Base-by-base conservation (phyloP, 306 rosid species). In the Prinsepia uniflora region DNA sequence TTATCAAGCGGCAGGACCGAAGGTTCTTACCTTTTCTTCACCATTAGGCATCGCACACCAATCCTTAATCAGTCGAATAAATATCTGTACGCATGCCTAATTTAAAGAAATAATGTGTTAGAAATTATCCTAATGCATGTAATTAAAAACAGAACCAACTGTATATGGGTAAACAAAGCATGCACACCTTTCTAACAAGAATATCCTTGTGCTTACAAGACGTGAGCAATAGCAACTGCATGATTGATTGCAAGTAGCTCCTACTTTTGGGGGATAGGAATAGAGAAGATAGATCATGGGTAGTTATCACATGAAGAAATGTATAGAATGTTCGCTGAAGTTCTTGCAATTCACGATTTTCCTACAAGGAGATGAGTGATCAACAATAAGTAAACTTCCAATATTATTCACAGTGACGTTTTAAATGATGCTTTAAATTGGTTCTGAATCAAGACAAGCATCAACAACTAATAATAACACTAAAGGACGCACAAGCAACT, bases 271-370 rank as follows among this genome's bases (percentile, higher is more conserved):
- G 89, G 82, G 96, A 86, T 71, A 94, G 83, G 76, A 94, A 90
- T 63, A 94, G 78, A 40, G 87, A 79, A 72, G 98, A 94, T 59
- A 94, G 84, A 63, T 86, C 88, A 64, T 90, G 97, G 20, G 92
- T 78, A 42, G 91, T 47, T 66, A 94, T 87, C 84, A 91, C 97
- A 54, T 94, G 96, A 53, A 94, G 97, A 89, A 94, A 94, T 40
- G 97, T 87, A 81, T 83, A 87, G 57, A 94, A 81, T 62, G 84
- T 86, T 63, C 84, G 88, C 71, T 90, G 98, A 81, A 94, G 97
- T 81, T 94, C 98, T 83, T 89, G 97, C 82, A 94, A 79, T 75
- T 94, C 98, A 45, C 97, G 95, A 75, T 90, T 82, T 87, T 94
- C 98, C 98, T 94, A 60, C 78, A 79, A 56, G 60, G 61, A 53